Evolutionary conservation across 2,329 filamentous ascomycete species (phyloP), one percentile per base, ranked within the genome.

Genomic region (Myriosclerotinia curreyana): DNA sequence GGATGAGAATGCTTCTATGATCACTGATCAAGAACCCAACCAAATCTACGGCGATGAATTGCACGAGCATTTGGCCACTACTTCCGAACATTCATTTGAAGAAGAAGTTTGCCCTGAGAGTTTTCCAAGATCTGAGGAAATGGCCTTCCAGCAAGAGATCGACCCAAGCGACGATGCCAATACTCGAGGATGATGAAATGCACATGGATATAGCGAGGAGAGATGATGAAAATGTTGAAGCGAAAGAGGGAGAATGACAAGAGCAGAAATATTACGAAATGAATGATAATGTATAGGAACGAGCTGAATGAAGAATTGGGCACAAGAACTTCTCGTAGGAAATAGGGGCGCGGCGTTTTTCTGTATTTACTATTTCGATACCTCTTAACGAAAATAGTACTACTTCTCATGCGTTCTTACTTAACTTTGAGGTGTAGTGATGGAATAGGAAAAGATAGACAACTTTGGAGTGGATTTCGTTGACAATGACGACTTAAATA

Each of bases 1-100:
- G 54, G 31, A 34, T 48, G 42, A 56, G 25, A n/a, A 58, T 58
- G 42, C 31, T 58, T 28, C 42, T 48, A 48, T 38, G 55, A 7
- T 36, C 22, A 36, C 28, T 36, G 55, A 36, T 17, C 28, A 58
- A 20, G 42, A 36, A 48, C 25, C 31, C 12, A 17, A 48, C 15
- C 8, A 34, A 22, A 48, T 48, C 8, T 46, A 36, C 42, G n/a
- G 14, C 25, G 42, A 36, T 48, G 31, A 48, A 46, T 34, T 22
- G 8, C 5, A 48, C 25, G n/a, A 8, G 5, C 20, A 17, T 17
- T 1, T 9, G 25, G 42, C n/a, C 31, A 36, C 42, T 12, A 4
- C n/a, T 36, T 17, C n/a, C 20, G 28, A 36, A 46, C 12, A 7
- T 25, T 22, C 25, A n/a, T 3, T n/a, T n/a, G 17, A 28, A 42